Base-by-base conservation (phyloP, 1,284 basidiomycete genomes). In the Agroathelia rolfsii region DNA sequence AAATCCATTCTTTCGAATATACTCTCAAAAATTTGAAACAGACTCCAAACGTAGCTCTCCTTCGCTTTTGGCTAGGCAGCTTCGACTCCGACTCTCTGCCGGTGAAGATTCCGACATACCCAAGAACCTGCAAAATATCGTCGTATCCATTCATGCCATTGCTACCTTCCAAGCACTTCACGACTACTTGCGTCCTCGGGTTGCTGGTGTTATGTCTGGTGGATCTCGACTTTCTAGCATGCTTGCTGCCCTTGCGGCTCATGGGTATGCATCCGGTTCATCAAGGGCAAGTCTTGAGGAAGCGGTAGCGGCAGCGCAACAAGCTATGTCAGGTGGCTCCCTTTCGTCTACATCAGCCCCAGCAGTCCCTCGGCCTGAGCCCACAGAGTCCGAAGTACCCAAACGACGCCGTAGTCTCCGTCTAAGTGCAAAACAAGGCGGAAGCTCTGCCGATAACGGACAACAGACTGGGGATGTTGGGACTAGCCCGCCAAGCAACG, bases 81-180 rank as follows among this genome's bases (percentile, higher is more conserved):
- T 96, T 30, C 81, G 89, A 5, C 72, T 96, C 14, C 79, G 87
- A 19, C 63, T 96, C n/a, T 69, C 86, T 19, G 86, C 89, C 1
- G 80, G 79, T 11, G 87, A 93, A 35, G 85, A 85, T 26, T 76
- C 85, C 0, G 87, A 92, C 43, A 69, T 93, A 16, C 89, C 92
- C 5, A 76, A 81, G 35, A 81, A 74, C 47, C 69, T 89, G 37
- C 80, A 83, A 44, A 88, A 88, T 42, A 84, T 96, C 44, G 85
- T 89, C 28, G 86, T 95, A 21, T 95, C 90, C 3, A 94, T 96
- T 39, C 92, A 95, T 50, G 92, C 90, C 3, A 94, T 96, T 38
- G 92, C 93, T 0, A 94, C 90, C 0, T 89, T 96, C 67, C 88
- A 93, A 55, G 88, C 90, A 0, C 68, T 96, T 19, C 88, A 94